phyloP scores from a whole-genome alignment of 441 rosid species.

The Adansonia grandidieri region DNA sequence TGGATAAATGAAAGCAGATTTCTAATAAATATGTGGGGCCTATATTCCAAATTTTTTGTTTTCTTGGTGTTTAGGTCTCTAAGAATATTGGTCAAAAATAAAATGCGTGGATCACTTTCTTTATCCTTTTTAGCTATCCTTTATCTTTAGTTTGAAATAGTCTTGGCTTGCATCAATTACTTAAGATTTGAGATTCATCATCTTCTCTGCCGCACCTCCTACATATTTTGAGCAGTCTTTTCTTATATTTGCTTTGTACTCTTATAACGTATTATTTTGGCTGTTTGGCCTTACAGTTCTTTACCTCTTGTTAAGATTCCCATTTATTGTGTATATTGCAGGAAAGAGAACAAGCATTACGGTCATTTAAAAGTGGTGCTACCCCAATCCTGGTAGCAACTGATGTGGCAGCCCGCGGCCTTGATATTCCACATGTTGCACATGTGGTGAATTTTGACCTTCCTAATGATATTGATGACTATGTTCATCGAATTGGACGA shows the following conservation, averaged over 20 bases:
- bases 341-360: slow-evolving; percentile 93
- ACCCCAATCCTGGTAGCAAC: slow-evolving; percentile 94
- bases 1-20: not conserved
- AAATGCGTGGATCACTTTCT: not conserved
- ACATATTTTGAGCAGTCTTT: not conserved
- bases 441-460: slow-evolving; percentile 94
- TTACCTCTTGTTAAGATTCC: not conserved
- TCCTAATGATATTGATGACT: slow-evolving; percentile 93
- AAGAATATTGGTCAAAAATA: not conserved
- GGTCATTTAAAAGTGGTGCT: slow-evolving; percentile 81
- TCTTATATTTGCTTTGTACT: not conserved
- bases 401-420: slow-evolving; percentile 96
- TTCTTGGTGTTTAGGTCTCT: not conserved
- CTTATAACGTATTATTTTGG: slow-evolving; percentile 1
- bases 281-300: not conserved
- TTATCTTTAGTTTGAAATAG: not conserved
- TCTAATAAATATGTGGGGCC: not conserved
- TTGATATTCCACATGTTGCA: slow-evolving; percentile 90
- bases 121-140: not conserved
- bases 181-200: not conserved
- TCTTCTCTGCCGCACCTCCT: not conserved
- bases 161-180: not conserved
- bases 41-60: not conserved
- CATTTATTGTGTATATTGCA: slow-evolving; percentile 35
- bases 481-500: slow-evolving; percentile 90